phyloP scores from a whole-genome alignment of 208 protist species.

The Leishmania gerbilli region DNA sequence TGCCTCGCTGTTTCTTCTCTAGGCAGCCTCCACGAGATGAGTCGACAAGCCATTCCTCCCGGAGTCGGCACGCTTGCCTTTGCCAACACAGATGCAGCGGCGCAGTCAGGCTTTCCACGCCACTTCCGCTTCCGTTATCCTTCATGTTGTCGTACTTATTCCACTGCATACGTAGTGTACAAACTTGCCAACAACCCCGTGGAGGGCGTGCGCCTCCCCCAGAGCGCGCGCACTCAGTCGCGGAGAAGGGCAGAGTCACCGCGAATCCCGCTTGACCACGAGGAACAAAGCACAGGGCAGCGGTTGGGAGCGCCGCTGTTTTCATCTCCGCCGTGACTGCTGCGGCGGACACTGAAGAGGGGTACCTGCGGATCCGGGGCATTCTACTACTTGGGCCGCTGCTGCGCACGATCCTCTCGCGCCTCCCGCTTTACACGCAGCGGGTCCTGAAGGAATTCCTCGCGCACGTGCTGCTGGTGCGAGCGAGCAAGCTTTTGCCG shows the following conservation, averaged over 20 bases:
- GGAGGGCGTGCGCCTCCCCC: neutral
- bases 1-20: neutral
- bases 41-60: neutral
- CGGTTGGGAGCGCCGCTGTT: too few relatives aligned
- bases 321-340: too few relatives aligned
- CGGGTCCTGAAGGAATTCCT: slow-evolving; percentile 75
- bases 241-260: neutral
- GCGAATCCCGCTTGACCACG: neutral
- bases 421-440: slow-evolving; percentile 60
- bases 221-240: too few relatives aligned
- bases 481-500: slow-evolving; percentile 68
- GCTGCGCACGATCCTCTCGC: slow-evolving; percentile 9
- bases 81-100: neutral
- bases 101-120: neutral
- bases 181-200: neutral
- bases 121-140: neutral
- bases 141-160: neutral
- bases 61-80: neutral
- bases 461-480: slow-evolving; percentile 50
- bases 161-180: neutral
- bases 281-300: neutral
- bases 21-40: neutral
- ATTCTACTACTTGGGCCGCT: slow-evolving; percentile 7
- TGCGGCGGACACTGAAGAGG: neutral
- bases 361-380: neutral